Base-by-base conservation (phyloP, 1,284 basidiomycete species). In the Ganoderma resinaceum region DNA sequence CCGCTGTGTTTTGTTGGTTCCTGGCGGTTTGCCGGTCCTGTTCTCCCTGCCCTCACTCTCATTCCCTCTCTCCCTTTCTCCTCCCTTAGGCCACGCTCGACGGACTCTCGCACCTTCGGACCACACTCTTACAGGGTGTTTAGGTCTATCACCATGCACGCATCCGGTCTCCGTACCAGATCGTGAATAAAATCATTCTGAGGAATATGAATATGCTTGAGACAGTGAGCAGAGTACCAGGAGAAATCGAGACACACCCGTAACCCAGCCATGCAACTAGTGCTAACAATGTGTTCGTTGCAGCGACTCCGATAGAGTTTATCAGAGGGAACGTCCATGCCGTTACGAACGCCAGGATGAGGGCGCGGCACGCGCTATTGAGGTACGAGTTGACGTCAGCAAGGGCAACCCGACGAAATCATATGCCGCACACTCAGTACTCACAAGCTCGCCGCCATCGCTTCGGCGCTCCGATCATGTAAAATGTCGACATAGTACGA, bases 401-500 rank as follows among this genome's bases (percentile, higher is more conserved):
- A 38, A 38, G 37, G 14, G 6, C 9, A 38, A 38, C 37, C 37
- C 37, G 37, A 38, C 9, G 37, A 8, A 38, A 38, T 12, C 37
- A 38, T 38, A 12, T 38, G 37, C 37, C 14, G 37, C 37, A 38
- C 37, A 38, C 37, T 11, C 6, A 9, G 1, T 23, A n/a, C 43
- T 46, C 43, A 46, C 86, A 74, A 78, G 40, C 78, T 79, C 0
- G 82, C 85, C 1, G 84, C 86, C 69, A 82, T 83, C 20, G 84
- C 82, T 72, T 91, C 88, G 0, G 88, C 87, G 66, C 86, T 86
- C 20, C 83, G 80, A 3, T 77, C 74, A 53, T 87, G 87, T 75
- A 88, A 75, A 18, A 86, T 77, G 70, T 91, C 90, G 20, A 91
- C 85, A 23, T 80, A 77, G 75, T 91, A 91, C 9, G 89, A 84